Base-by-base conservation (phyloP, 441 rosid genomes). In the Pelargonium myrrhifolium region DNA sequence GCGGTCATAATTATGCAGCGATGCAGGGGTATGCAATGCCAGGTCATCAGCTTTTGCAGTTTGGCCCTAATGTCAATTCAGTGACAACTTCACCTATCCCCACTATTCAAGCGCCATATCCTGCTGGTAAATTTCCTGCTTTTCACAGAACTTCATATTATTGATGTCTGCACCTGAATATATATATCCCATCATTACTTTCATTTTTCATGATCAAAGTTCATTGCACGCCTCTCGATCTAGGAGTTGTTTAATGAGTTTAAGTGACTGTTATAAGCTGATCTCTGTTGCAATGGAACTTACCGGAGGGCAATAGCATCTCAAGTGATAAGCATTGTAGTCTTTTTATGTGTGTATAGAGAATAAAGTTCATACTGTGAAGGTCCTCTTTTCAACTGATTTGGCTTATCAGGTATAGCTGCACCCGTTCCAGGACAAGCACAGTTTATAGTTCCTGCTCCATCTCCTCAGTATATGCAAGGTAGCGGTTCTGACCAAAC, bases 401-500 rank as follows among this genome's bases (percentile, higher is more conserved):
- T 51, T 68, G 24, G 6, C 61, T 72, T 69, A 39, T 68, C 71
- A 86, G 89, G 85, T 73, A 75, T 79, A 9, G 82, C 85, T 7
- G 62, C 90, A 45, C 77, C 80, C 65, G 74, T 83, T 74, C 87
- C 88, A 71, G 80, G 72, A 62, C 97, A 85, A 74, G 82, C 87
- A 71, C 92, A 80, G 45, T 77, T 87, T 68, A 81, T 86, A 60
- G 87, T 90, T 62, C 85, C 89, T 67, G 81, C 89, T 78, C 91
- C 97, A 28, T 28, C 51, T 69, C 73, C 89, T 72, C 86, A 85
- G 82, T 88, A 80, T 68, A 75, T 82, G 79, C 98, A 86, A 68
- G 93, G 92, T 73, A 81, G 90, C 61, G 74, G 84, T 87, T 87
- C 97, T 80, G 95, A 88, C 84, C 96, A 87, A 75, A 82, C 89